These are phyloP conservation scores for Didymella segeticola DNA, from an alignment of 2,329 filamentous ascomycete species.

Conservation along the genomic window DNA sequence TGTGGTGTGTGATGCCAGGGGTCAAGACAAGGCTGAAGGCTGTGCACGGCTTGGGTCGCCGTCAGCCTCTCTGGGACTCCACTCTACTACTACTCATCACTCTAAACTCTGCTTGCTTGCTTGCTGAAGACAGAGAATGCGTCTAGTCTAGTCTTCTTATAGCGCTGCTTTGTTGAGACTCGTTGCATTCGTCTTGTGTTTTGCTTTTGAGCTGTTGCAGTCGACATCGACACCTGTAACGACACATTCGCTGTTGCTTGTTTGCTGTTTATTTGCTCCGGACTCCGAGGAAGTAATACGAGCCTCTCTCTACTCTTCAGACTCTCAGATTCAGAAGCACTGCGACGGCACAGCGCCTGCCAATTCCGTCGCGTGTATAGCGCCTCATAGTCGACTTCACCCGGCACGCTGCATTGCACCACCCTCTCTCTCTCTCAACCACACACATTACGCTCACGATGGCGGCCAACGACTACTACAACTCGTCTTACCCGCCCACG, in stretches of 20 bases:
- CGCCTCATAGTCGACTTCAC: slow-evolving; percentile 2
- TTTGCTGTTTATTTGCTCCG: slow-evolving; percentile 9
- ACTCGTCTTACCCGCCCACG: slow-evolving; percentile 49
- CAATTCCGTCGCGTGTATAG: slow-evolving; percentile 6
- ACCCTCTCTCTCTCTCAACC: slow-evolving; percentile 3
- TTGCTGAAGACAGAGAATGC: not conserved
- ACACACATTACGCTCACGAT: slow-evolving; percentile 39
- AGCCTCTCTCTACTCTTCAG: not conserved
- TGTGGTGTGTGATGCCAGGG: slow-evolving; percentile 1
- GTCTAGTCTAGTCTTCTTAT: not conserved
- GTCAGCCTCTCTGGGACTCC: slow-evolving; percentile 9
- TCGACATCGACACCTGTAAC: not conserved
- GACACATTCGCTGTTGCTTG: slow-evolving; percentile 6
- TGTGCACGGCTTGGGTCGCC: slow-evolving; percentile 15
- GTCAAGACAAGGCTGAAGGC: slow-evolving; percentile 13
- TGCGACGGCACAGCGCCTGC: not conserved
- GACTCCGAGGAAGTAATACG: slow-evolving; percentile 3
- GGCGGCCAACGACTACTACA: slow-evolving; percentile 68
- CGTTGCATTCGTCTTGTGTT: slow-evolving; percentile 12
- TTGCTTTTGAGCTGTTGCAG: slow-evolving; percentile 5
- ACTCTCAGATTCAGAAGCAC: not conserved
- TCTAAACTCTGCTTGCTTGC: not conserved
- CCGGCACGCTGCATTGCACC: not conserved
- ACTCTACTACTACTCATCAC: not conserved
- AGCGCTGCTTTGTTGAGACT: not conserved